These are phyloP conservation scores for Xylariomycetidae sp. DNA, from an alignment of 2,329 filamentous ascomycete species.

Conservation along the genomic window DNA sequence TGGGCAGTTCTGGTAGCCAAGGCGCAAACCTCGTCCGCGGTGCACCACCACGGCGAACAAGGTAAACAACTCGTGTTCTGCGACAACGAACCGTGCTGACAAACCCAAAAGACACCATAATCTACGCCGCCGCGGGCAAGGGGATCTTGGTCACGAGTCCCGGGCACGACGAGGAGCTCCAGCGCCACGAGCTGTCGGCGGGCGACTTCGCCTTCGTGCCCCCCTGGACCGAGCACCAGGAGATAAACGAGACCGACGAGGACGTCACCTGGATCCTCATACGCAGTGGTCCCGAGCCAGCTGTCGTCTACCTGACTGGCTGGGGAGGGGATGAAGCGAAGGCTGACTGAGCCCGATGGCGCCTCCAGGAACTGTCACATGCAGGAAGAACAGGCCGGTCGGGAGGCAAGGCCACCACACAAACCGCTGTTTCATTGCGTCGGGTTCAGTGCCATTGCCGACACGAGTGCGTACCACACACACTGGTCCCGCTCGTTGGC, in stretches of 20 bases:
- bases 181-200: slow-evolving; percentile 49
- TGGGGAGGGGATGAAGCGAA: slow-evolving; percentile 50
- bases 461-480: too few species aligned
- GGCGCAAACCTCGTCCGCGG: slow-evolving; percentile 52
- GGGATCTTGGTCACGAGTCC: slow-evolving; percentile 55
- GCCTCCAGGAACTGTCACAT: slow-evolving; percentile 2
- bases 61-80: slow-evolving; percentile 35
- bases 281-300: slow-evolving; percentile 53
- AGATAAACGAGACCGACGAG: slow-evolving; percentile 56
- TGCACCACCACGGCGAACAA: slow-evolving; percentile 67
- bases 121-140: slow-evolving; percentile 57
- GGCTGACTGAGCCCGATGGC: slow-evolving; percentile 17
- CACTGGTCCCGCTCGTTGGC: too few species aligned
- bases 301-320: slow-evolving; percentile 55
- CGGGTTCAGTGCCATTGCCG: slow-evolving; percentile 4
- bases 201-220: slow-evolving; percentile 69
- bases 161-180: slow-evolving; percentile 42
- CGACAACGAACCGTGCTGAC: background rate
- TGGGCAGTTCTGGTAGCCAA: slow-evolving; percentile 54
- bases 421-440: slow-evolving; percentile 4
- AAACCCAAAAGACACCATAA: slow-evolving; percentile 52
- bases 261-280: slow-evolving; percentile 61
- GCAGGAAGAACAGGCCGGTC: slow-evolving; percentile 4
- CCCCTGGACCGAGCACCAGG: slow-evolving; percentile 64
- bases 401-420: slow-evolving; percentile 4